Evolutionary conservation across 495 filamentous ascomycete genomes (phyloP).

Genomic region (Tuber brumale): DNA sequence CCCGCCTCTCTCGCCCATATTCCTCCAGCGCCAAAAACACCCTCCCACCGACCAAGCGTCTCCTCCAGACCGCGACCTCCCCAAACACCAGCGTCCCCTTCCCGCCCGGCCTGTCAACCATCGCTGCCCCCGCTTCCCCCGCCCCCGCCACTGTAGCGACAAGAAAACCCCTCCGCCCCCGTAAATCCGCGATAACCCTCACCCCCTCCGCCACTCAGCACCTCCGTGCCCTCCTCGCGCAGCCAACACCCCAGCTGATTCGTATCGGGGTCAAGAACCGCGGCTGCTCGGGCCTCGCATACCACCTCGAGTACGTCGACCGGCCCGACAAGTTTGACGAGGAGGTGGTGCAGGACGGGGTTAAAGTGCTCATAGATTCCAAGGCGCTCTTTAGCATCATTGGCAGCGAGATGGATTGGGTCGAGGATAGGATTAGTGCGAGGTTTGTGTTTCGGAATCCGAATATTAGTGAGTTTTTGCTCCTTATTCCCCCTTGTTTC

Average conservation of each 20-base stretch:
- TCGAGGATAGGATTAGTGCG: conserved; percentile 84
- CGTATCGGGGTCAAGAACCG: conserved; percentile 89
- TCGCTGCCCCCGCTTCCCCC: not conserved
- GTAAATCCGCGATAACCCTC: conserved; percentile 87
- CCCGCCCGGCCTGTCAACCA: not conserved
- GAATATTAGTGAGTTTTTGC: conserved; percentile 78
- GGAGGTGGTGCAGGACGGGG: conserved; percentile 87
- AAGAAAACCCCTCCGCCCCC: conserved; percentile 60
- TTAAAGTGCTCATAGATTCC: conserved; percentile 91
- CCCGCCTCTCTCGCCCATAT: not conserved
- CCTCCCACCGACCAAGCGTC: not conserved
- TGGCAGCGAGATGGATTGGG: conserved; percentile 98
- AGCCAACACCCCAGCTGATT: conserved; percentile 83
- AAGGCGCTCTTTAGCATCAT: conserved; percentile 97
- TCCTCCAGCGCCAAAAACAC: not conserved
- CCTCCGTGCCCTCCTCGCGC: conserved; percentile 63
- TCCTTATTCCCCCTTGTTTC: not conserved
- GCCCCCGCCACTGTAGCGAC: not conserved
- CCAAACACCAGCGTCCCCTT: not conserved
- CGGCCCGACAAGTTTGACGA: conserved; percentile 83
- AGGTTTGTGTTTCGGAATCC: conserved; percentile 93
- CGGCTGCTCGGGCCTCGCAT: conserved; percentile 94
- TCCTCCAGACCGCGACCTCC: not conserved
- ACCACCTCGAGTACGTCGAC: conserved; percentile 92
- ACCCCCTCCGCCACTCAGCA: conserved; percentile 70